A percentile compares a stretch with the other conserved stretches of the same genome.
Conservation (phyloP, 1,284 basidiomycete genomes). For the Microbotryum silenes-acaulis region DNA sequence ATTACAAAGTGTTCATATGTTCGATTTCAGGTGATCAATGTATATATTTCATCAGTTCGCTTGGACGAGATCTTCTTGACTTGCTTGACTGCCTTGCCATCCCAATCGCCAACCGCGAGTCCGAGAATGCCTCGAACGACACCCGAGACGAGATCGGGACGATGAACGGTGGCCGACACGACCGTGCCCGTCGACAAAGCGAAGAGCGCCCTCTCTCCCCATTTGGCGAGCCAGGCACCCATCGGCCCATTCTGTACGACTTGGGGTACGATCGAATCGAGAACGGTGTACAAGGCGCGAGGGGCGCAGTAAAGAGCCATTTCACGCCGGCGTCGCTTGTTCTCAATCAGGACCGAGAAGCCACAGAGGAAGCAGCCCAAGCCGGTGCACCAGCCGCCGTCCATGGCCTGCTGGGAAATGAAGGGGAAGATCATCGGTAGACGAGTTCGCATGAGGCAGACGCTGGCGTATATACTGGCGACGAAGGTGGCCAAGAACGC, state of each 20-base stretch:
- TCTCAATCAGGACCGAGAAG: slow-evolving; percentile 40
- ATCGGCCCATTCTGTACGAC: slow-evolving; percentile 9
- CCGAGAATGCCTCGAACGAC: slow-evolving; percentile 25
- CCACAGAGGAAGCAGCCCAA: slow-evolving; percentile 32
- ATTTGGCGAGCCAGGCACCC: slow-evolving; percentile 14
- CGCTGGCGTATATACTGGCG: slow-evolving; percentile 36
- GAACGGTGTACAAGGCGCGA: slow-evolving; percentile 36
- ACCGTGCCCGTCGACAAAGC: slow-evolving; percentile 24
- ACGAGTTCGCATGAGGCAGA: slow-evolving; percentile 27
- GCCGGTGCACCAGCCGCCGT: slow-evolving; percentile 34
- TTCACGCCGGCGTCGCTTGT: slow-evolving; percentile 40
- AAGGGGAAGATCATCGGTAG: slow-evolving; percentile 10
- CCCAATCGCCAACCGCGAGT: slow-evolving; percentile 21
- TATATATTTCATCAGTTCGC: no score
- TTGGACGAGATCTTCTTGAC: no score
- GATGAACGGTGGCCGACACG: slow-evolving; percentile 23
- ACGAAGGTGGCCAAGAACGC: slow-evolving; percentile 43
- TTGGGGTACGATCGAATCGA: slow-evolving; percentile 27
- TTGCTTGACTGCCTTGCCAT: no score
- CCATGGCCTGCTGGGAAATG: slow-evolving; percentile 33
- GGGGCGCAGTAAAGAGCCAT: slow-evolving; percentile 44
- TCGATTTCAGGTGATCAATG: no score
- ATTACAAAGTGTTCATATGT: no score
- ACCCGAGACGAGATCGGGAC: slow-evolving; percentile 28
- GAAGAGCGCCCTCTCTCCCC: slow-evolving; percentile 29